Evolutionary conservation across 371 early-diverging fungal genomes (phyloP), one percentile per base, ranked within the genome.

Genomic region (Mucor irregularis): DNA sequence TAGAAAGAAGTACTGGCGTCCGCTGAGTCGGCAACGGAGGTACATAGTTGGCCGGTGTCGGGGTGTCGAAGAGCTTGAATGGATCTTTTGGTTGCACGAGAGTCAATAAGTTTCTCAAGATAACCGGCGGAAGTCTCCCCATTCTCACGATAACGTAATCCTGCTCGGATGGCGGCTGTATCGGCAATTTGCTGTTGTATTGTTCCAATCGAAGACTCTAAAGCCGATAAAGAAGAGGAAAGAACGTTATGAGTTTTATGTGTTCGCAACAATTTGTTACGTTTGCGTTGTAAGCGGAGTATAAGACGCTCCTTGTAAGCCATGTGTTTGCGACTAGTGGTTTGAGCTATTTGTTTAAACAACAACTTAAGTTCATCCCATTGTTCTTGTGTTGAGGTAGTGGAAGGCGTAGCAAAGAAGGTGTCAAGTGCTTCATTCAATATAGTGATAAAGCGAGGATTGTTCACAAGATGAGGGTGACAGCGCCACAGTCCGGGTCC

Each of bases 41-140:
- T 26, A 8, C 22, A 34, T 26, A 38, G 7, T 35, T 7, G 7
- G 7, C 16, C 14, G 5, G 49, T 33, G 3, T 0, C 17, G 2
- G 53, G 52, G 21, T 56, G 48, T 13, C n/a, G 22, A 2, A 62
- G 29, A 16, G 35, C 9, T 1, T 11, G 7, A 1, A 56, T 62
- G 22, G 28, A 26, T 9, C 30, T 25, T 25, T 51, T 34, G 4
- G 22, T 8, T 14, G 44, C 0, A 1, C 50, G 42, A 0, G 26
- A 1, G 2, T 14, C 3, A 6, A 62, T 40, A 17, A 53, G 44
- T 0, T 28, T 14, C 21, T 50, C 51, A 3, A 61, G 42, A 22
- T 56, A 62, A 0, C 42, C 40, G 4, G 55, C 50, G 2, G 61
- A 61, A 2, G 9, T 53, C 24, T 61, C 61, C 1, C 56, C 56